Evolutionary conservation across 1,284 basidiomycete species (phyloP), one percentile per base, ranked within the genome.

Genomic region (Pseudozyma tsukubaensis): DNA sequence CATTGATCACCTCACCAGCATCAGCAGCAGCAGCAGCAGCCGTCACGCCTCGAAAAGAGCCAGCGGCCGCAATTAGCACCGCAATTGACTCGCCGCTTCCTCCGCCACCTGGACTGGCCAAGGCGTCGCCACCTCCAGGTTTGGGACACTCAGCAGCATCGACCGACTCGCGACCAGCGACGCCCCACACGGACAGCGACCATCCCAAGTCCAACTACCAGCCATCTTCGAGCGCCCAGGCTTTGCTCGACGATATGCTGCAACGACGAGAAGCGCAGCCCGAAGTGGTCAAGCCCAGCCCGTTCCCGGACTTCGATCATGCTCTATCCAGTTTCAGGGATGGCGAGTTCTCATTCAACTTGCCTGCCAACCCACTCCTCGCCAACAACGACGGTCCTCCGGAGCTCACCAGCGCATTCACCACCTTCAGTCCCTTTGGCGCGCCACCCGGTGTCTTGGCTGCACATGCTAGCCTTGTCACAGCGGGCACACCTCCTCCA

Each of bases 181-280:
- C 89, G 4, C 91, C 92, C 24, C 91, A 90, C 5, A 90, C 90
- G 12, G 87, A 62, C 18, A 64, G 60, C 65, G 61, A 61, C 34
- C 63, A 92, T 45, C 88, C 79, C 70, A 56, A 60, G 58, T 65
- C 90, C 29, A 88, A 90, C 3, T 95, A 94, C 85, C 92, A 94
- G 82, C 92, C 94, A 86, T 94, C 93, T 0, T 91, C 88, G 13
- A 91, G 92, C 47, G 93, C 92, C 0, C 91, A 91, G 76, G 92
- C 91, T 2, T 87, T 95, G 48, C 87, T 94, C 51, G 92, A 94
- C 68, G 93, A 94, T 78, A 89, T 94, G 59, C 90, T 89, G 79
- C 89, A 89, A 48, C 88, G 93, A 43, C 88, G 92, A 47, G 91
- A 93, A 77, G 87, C 88, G 10, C 56, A 69, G 94, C 83, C 94